Base-by-base conservation (phyloP, 2,329 filamentous ascomycete species). In the Claviceps cyperi region DNA sequence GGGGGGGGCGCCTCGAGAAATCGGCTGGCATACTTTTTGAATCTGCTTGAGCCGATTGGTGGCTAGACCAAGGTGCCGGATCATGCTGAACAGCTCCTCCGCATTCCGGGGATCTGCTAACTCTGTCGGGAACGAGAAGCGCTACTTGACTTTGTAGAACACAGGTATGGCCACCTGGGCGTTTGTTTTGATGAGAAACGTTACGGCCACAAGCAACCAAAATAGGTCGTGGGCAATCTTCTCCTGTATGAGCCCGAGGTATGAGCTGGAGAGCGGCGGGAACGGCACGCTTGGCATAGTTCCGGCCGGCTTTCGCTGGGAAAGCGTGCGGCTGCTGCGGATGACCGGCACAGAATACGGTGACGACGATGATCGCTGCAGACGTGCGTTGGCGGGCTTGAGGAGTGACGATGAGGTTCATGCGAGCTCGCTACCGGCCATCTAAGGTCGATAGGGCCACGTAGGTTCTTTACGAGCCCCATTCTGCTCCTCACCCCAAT, bases 211-310 rank as follows among this genome's bases (percentile, higher is more conserved):
- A 1, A 95, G 75, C 1, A 96, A 76, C 55, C 81, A 82, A 64
- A 94, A 95, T 0, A 89, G 84, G 51, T 88, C 76, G 47, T 77
- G 65, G 2, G 81, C 80, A 15, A 94, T 76, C 55, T 82, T 76
- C 62, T 95, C 90, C 62, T 96, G 90, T 38, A 95, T 80, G 2
- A 96, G 74, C 0, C 89, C 89, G 60, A 94, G 95, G 5, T 60
- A 64, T 0, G 72, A 61, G 0, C 77, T 71, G 7, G 75, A 72
- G 36, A 89, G 76, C 0, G 81, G 76, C 0, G 87, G 85, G 55
- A 91, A 86, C 2, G 77, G 76, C 13, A 82, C 69, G 22, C 69
- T 69, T 0, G 79, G 77, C 8, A 81, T 61, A 2, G 66, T 71
- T 8, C 72, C 71, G 9, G 68, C 64, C 2, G 63, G 64, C 2